Conservation (phyloP, 768 basidiomycete species). For the Tulasnella sp. region DNA sequence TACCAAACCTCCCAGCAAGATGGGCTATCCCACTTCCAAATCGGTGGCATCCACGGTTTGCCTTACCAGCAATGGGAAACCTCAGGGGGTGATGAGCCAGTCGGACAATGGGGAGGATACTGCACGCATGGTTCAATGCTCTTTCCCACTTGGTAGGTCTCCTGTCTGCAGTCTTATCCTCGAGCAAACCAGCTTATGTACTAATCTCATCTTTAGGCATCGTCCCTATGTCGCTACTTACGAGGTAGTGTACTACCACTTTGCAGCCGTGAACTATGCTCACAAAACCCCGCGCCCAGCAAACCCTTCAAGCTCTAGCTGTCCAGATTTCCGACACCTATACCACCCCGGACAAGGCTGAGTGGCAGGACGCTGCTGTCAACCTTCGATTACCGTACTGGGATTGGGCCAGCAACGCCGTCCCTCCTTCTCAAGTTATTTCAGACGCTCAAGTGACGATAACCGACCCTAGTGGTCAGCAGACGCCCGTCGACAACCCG, state of each 20-base stretch:
- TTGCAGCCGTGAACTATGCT: not conserved
- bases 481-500: conserved; percentile 8
- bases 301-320: conserved; percentile 46
- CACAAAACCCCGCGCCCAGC: conserved; percentile 36
- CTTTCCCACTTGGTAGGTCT: conserved; percentile 32
- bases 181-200: not conserved
- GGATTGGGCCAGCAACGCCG: conserved; percentile 47
- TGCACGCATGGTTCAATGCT: conserved; percentile 53
- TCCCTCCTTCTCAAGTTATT: conserved; percentile 44
- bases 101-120: conserved; percentile 36
- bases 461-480: conserved; percentile 35
- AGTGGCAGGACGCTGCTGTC: conserved; percentile 39
- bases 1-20: not conserved
- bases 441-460: conserved; percentile 38
- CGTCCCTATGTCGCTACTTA: conserved; percentile 49
- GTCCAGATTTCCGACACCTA: conserved; percentile 43
- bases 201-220: conserved; percentile 34
- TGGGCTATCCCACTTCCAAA: conserved; percentile 42
- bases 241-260: conserved; percentile 44
- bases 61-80: conserved; percentile 48
- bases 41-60: conserved; percentile 51
- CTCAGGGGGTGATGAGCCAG: conserved; percentile 32
- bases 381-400: conserved; percentile 46
- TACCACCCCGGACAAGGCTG: conserved; percentile 15
- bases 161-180: no score